These are phyloP conservation scores for Entomortierella beljakovae DNA, from an alignment of 192 early-diverging fungal species.

Conservation along the genomic window DNA sequence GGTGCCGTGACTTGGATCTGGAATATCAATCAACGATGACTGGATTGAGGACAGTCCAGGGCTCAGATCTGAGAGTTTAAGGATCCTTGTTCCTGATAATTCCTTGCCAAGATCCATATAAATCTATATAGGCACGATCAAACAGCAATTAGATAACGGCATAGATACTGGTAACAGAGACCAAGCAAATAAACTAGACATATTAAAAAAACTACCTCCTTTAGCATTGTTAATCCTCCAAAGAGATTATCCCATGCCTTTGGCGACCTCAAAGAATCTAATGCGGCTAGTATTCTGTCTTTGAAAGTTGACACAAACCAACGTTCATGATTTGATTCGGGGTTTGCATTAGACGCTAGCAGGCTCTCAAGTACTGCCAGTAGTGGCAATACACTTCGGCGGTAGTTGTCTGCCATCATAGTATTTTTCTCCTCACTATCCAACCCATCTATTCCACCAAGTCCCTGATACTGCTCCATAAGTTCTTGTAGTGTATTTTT, in stretches of 20 bases:
- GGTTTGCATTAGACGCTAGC: conserved; percentile 43
- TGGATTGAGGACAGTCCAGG: conserved; percentile 65
- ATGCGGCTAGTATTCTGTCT: conserved; percentile 64
- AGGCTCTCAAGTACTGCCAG: conserved; percentile 67
- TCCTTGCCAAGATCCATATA: conserved; percentile 67
- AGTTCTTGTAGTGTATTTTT: conserved; percentile 66
- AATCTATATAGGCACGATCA: conserved; percentile 41
- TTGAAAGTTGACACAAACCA: conserved; percentile 73
- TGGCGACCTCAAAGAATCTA: conserved; percentile 59
- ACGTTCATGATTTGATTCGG: conserved; percentile 68
- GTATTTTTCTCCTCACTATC: conserved; percentile 54
- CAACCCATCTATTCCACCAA: conserved; percentile 58
- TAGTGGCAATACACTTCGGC: conserved; percentile 68
- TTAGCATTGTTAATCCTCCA: conserved; percentile 68
- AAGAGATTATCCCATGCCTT: conserved; percentile 55
- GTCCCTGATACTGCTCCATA: conserved; percentile 63
- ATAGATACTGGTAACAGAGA: conserved; percentile 10
- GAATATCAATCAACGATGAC: conserved; percentile 64
- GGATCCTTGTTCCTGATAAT: conserved; percentile 63
- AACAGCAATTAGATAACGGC: background rate
- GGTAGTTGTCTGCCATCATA: conserved; percentile 64
- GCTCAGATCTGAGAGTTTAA: conserved; percentile 67
- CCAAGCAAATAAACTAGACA: no score
- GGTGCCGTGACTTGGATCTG: conserved; percentile 60
- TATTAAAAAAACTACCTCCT: conserved; percentile 58